A percentile compares a stretch with the other conserved stretches of the same genome.
Evolutionary conservation across 2,329 filamentous ascomycete species (phyloP).

Genomic region (Xylariaceae sp.): DNA sequence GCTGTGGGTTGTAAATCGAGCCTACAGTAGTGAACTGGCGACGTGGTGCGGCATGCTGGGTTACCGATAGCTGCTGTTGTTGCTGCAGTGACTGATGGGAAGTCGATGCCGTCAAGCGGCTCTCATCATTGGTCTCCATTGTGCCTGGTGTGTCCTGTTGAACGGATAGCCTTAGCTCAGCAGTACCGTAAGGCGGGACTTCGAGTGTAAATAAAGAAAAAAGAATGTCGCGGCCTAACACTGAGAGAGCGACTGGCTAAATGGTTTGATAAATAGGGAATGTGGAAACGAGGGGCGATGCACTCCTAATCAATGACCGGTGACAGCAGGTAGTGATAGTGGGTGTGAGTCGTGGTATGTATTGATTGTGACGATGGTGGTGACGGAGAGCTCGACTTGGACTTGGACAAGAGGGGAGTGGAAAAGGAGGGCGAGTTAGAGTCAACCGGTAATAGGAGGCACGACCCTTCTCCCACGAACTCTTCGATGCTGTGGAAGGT

Average conservation of each 20-base stretch:
- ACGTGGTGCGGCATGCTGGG: constrained; percentile 29
- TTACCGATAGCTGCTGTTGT: background rate
- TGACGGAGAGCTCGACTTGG: background rate
- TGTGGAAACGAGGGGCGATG: background rate
- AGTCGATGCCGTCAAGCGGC: background rate
- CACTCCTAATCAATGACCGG: background rate
- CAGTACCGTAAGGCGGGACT: background rate
- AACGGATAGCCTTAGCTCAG: background rate
- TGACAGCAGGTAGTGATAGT: background rate
- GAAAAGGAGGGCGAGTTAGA: background rate
- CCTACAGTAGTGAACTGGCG: constrained; percentile 60
- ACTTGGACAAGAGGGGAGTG: background rate
- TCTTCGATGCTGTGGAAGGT: no score
- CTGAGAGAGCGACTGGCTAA: background rate
- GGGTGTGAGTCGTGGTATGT: background rate
- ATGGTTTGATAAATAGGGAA: background rate
- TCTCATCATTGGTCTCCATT: constrained; percentile 15
- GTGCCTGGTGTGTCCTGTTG: background rate
- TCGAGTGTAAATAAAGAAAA: background rate
- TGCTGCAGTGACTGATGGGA: background rate
- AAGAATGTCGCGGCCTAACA: background rate
- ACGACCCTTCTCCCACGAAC: no score
- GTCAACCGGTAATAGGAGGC: no score
- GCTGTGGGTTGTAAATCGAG: constrained; percentile 59
- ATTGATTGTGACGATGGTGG: background rate